phyloP scores from a whole-genome alignment of 768 basidiomycete species.

The Pisolithus sp. region DNA sequence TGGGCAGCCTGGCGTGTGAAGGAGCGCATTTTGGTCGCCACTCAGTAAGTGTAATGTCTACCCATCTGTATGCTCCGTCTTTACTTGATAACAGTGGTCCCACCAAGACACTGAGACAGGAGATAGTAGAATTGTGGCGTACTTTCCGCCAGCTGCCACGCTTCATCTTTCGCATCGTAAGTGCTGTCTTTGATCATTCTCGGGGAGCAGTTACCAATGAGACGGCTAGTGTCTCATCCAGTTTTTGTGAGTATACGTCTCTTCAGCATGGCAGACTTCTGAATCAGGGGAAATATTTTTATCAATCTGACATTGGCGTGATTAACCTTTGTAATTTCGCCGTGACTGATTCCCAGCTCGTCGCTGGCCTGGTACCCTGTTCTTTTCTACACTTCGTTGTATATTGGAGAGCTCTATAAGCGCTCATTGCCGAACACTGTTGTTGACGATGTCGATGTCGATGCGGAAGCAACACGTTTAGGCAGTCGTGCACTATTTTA shows the following conservation, averaged over 20 bases:
- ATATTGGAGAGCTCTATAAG: slow-evolving; percentile 84
- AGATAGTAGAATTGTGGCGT: slow-evolving; percentile 63
- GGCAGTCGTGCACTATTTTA: slow-evolving; percentile 82
- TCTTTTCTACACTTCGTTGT: slow-evolving; percentile 82
- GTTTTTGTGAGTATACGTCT: slow-evolving; percentile 56
- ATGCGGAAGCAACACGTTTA: slow-evolving; percentile 70
- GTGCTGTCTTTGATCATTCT: slow-evolving; percentile 24
- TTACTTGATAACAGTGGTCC: slow-evolving; percentile 3
- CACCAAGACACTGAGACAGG: slow-evolving; percentile 28
- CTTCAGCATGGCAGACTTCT: neutral
- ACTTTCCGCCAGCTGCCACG: slow-evolving; percentile 65
- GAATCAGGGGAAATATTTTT: neutral
- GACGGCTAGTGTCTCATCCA: slow-evolving; percentile 63
- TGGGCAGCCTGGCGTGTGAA: slow-evolving; percentile 56
- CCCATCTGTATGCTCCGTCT: neutral
- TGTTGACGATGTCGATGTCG: slow-evolving; percentile 31
- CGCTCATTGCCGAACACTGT: slow-evolving; percentile 26
- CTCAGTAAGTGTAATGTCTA: slow-evolving; percentile 16
- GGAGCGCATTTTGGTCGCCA: slow-evolving; percentile 64
- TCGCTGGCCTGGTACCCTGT: slow-evolving; percentile 93
- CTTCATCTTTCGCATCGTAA: slow-evolving; percentile 74
- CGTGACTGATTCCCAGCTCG: slow-evolving; percentile 36
- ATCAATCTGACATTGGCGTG: too few relatives aligned
- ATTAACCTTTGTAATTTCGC: too few relatives aligned
- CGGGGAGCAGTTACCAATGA: slow-evolving; percentile 6